Percentiles rank a stretch among this genome's conserved stretches.
These are phyloP conservation scores for Acrocalymma vagum DNA, from an alignment of 2,329 filamentous ascomycete genomes.

Conservation along the genomic window DNA sequence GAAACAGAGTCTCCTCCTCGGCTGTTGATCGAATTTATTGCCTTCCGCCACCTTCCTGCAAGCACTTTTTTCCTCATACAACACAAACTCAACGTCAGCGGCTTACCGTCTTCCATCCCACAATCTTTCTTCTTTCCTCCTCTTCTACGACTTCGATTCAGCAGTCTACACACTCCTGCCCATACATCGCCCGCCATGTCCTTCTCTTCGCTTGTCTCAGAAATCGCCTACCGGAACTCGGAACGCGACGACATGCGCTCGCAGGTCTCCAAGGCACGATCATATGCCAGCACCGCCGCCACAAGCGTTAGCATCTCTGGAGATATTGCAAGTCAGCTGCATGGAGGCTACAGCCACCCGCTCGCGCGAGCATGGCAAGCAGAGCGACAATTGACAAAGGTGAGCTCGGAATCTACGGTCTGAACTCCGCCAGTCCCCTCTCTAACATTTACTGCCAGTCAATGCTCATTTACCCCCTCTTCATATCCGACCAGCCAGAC, in stretches of 20 bases:
- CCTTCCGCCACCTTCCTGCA: constrained; percentile 16
- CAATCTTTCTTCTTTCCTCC: constrained; percentile 4
- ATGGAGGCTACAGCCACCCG: constrained; percentile 62
- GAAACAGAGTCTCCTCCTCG: constrained; percentile 14
- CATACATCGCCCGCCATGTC: constrained; percentile 49
- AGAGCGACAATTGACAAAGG: constrained; percentile 62
- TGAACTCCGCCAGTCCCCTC: not conserved
- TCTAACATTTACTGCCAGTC: no score
- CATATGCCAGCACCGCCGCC: constrained; percentile 61
- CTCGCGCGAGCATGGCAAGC: constrained; percentile 61
- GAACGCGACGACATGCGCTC: constrained; percentile 54
- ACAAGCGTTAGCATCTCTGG: constrained; percentile 62
- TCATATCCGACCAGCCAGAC: constrained; percentile 92
- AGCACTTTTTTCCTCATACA: constrained; percentile 8
- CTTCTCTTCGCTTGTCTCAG: constrained; percentile 62
- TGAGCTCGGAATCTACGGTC: constrained; percentile 24
- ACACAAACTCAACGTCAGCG: constrained; percentile 7
- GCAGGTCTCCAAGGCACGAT: constrained; percentile 56
- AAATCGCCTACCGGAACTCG: constrained; percentile 58
- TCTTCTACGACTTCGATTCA: not conserved
- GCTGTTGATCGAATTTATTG: constrained; percentile 13
- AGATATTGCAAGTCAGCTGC: constrained; percentile 61
- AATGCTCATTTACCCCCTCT: constrained; percentile 98
- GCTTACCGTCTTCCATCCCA: constrained; percentile 1
- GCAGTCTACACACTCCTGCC: not conserved